These are phyloP conservation scores for Trichophyton schoenleinii DNA, from an alignment of 2,329 filamentous ascomycete species.

Conservation along the genomic window DNA sequence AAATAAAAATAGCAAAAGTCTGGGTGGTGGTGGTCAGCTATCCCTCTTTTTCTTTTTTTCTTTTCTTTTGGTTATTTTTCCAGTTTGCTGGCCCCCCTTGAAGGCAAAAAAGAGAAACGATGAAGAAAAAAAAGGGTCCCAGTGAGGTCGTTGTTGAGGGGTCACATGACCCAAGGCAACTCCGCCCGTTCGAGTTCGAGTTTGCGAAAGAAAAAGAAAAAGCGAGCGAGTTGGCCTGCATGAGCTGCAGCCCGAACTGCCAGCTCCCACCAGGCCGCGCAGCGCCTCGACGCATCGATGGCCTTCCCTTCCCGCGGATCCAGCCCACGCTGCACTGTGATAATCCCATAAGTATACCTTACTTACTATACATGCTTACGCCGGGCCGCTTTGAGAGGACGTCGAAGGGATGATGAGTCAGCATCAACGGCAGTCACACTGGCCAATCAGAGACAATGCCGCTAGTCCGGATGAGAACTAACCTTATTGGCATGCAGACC, in stretches of 20 bases:
- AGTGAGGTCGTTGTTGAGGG: background rate
- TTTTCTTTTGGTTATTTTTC: background rate
- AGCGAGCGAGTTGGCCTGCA: background rate
- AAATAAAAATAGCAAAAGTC: background rate
- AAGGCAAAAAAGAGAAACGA: background rate
- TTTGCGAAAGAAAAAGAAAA: background rate
- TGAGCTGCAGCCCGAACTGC: too few species aligned
- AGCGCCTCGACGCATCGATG: background rate
- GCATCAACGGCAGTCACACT: background rate
- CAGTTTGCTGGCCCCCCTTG: too few species aligned
- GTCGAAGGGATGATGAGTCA: background rate
- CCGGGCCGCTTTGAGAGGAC: background rate
- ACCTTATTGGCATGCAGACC: background rate
- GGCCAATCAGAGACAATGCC: background rate
- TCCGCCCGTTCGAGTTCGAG: background rate
- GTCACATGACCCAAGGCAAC: background rate
- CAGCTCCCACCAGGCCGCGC: background rate
- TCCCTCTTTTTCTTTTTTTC: background rate
- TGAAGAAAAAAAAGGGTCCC: too few species aligned
- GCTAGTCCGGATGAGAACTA: background rate
- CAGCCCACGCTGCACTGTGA: too few species aligned
- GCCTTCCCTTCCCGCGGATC: too few species aligned
- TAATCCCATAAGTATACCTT: too few species aligned
- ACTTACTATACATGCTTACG: too few species aligned
- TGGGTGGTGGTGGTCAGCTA: background rate